Conservation (phyloP, 1,284 basidiomycete species). For the Golubevia sp. region DNA sequence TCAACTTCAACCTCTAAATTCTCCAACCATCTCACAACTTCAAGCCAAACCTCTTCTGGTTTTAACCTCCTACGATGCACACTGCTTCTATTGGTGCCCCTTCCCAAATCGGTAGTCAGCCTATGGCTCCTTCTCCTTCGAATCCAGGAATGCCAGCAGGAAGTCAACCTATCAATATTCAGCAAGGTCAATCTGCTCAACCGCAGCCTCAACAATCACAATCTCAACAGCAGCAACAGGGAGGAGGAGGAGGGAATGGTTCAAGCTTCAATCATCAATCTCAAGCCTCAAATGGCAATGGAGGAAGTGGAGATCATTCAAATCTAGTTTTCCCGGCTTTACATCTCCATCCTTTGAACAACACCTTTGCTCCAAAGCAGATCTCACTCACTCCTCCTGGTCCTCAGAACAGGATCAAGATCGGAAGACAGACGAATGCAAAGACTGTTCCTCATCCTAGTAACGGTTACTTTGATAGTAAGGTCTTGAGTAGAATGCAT, state of each 20-base stretch:
- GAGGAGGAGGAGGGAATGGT: not conserved
- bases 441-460: slow-evolving; percentile 92
- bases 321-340: slow-evolving; percentile 50
- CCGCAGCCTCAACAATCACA: not conserved
- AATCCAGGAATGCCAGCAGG: slow-evolving; percentile 26
- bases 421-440: slow-evolving; percentile 95
- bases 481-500: slow-evolving; percentile 92
- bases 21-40: not conserved
- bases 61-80: not conserved
- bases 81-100: too few relatives aligned
- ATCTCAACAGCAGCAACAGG: not conserved
- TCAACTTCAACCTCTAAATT: not conserved
- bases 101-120: slow-evolving; percentile 27
- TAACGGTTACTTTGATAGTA: slow-evolving; percentile 97
- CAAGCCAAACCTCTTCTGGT: not conserved
- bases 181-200: not conserved
- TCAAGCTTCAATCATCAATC: not conserved
- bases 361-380: slow-evolving; percentile 94
- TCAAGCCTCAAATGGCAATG: not conserved
- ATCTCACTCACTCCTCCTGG: slow-evolving; percentile 76
- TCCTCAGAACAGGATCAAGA: slow-evolving; percentile 76
- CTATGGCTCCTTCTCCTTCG: slow-evolving; percentile 35
- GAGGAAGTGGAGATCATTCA: not conserved
- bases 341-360: slow-evolving; percentile 86
- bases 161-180: not conserved